These are phyloP conservation scores for Teratosphaeria epicoccoides DNA, from an alignment of 2,329 filamentous ascomycete genomes.

Conservation along the genomic window DNA sequence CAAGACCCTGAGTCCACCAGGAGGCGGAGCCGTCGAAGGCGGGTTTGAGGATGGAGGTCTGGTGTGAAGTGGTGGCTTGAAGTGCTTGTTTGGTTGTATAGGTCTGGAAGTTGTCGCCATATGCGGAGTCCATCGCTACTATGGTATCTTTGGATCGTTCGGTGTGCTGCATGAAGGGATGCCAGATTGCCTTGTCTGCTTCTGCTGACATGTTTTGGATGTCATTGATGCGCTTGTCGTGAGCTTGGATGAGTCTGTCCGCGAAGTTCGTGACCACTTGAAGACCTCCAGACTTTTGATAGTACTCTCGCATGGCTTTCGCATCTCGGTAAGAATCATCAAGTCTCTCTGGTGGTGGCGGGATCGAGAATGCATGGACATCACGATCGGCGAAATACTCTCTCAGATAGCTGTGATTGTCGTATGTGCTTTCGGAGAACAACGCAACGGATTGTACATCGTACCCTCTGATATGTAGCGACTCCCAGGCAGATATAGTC, in stretches of 20 bases:
- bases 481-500: conserved; percentile 72
- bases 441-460: conserved; percentile 61
- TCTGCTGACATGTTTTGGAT: conserved; percentile 51
- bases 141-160: conserved; percentile 52
- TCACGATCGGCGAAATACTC: conserved; percentile 55
- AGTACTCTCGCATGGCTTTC: conserved; percentile 54
- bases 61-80: conserved; percentile 12
- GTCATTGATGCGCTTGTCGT: conserved; percentile 45
- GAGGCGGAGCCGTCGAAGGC: conserved; percentile 77
- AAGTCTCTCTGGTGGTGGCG: conserved; percentile 46
- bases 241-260: conserved; percentile 41
- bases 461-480: conserved; percentile 65
- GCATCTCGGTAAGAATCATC: conserved; percentile 38
- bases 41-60: conserved; percentile 28
- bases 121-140: conserved; percentile 67
- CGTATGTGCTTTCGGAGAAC: conserved; percentile 55
- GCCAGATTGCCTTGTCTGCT: conserved; percentile 64
- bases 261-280: conserved; percentile 38
- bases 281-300: conserved; percentile 37
- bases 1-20: conserved; percentile 86
- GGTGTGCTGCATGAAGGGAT: conserved; percentile 75
- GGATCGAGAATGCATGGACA: conserved; percentile 48
- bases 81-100: conserved; percentile 22
- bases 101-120: conserved; percentile 68
- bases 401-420: conserved; percentile 57